Conservation (phyloP, 768 basidiomycete species). For the Rhizopogon rudus region DNA sequence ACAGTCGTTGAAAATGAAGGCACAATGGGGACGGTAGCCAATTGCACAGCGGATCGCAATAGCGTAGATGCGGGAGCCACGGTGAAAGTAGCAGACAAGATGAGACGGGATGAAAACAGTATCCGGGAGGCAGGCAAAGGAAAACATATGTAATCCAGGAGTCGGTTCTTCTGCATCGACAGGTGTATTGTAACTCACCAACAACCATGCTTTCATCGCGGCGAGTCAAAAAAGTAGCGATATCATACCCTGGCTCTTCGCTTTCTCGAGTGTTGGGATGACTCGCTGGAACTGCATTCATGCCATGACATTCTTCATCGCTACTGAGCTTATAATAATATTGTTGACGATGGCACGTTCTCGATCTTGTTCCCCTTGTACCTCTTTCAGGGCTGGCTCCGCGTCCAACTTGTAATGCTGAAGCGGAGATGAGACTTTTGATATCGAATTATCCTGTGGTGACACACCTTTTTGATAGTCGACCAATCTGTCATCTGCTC, state of each 20-base stretch:
- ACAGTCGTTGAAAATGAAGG: neutral
- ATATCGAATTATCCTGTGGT: neutral
- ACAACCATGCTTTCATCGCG: neutral
- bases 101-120: neutral
- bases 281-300: constrained; percentile 4
- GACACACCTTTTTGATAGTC: constrained; percentile 65
- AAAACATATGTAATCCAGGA: neutral
- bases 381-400: constrained; percentile 38
- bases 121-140: neutral
- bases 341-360: constrained; percentile 49
- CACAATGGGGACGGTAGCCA: neutral
- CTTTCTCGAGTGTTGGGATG: neutral
- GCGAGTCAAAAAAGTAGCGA: neutral
- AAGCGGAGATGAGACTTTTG: neutral
- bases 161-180: neutral
- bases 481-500: constrained; percentile 61
- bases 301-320: constrained; percentile 65
- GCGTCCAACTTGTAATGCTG: constrained; percentile 70
- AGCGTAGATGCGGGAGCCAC: neutral
- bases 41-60: neutral
- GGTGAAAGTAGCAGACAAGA: neutral
- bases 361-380: constrained; percentile 25
- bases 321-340: constrained; percentile 73
- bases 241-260: neutral
- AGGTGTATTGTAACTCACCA: neutral